Evolutionary conservation across 1,284 basidiomycete species (phyloP).

Genomic region (Ganoderma leucocontextum): DNA sequence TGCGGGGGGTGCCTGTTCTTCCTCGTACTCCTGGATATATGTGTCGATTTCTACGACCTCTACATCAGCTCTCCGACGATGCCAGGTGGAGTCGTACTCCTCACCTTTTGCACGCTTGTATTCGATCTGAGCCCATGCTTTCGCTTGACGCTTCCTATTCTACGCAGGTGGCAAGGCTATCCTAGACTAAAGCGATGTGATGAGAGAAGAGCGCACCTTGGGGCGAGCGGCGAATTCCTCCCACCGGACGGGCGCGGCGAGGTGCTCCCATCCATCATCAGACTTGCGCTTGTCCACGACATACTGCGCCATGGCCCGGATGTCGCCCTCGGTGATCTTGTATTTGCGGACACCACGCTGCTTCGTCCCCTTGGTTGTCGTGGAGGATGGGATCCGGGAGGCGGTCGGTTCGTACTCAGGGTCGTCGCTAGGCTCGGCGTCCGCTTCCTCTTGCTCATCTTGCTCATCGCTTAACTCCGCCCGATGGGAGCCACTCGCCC

Average conservation of each 20-base stretch:
- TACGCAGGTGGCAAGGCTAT: not conserved
- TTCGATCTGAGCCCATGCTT: not conserved
- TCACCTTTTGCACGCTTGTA: not conserved
- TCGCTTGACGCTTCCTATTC: not conserved
- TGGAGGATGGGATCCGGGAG: not conserved
- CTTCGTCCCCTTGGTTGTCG: not conserved
- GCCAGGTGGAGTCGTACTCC: not conserved
- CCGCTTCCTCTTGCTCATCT: not conserved
- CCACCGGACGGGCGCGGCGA: conserved; percentile 13
- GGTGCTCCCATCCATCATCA: not conserved
- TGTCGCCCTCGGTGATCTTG: conserved; percentile 21
- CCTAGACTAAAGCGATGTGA: too few relatives aligned
- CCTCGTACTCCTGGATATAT: not conserved
- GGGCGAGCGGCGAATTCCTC: conserved; percentile 21
- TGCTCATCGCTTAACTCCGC: not conserved
- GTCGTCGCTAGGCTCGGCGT: not conserved
- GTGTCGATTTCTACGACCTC: not conserved
- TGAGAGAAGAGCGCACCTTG: conserved; percentile 14
- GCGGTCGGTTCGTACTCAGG: not conserved
- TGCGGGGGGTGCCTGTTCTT: not conserved
- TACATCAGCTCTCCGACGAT: not conserved
- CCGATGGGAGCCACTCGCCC: not conserved
- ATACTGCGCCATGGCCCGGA: conserved; percentile 14
- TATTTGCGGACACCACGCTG: not conserved
- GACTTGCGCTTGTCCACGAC: conserved; percentile 12